Evolutionary conservation across 163 green algal species (phyloP).

Genomic region (Chlorella variabilis): DNA sequence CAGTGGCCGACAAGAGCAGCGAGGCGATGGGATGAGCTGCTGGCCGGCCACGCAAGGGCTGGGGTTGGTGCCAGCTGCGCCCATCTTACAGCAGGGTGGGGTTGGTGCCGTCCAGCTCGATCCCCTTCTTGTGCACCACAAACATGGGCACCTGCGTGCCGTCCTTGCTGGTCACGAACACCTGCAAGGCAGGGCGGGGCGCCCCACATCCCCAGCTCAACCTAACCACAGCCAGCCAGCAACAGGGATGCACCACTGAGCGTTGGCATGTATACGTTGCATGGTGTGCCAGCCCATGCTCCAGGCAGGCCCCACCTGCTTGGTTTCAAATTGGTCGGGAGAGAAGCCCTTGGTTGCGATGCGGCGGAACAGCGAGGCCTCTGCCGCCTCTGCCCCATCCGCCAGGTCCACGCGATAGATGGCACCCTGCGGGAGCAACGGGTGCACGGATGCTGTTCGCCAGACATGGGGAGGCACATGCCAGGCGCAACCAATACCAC

Average conservation of each 20-base stretch:
- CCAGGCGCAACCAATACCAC: too few species aligned
- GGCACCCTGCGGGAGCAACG: constrained; percentile 5
- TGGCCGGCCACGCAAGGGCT: too few species aligned
- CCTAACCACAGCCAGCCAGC: too few species aligned
- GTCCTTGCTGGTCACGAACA: constrained; percentile 87
- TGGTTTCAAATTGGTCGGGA: constrained; percentile 77
- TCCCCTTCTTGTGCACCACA: constrained; percentile 77
- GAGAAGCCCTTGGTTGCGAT: constrained; percentile 57
- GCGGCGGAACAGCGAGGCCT: constrained; percentile 76
- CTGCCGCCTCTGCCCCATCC: background rate
- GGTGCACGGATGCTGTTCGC: too few species aligned
- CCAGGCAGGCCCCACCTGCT: too few species aligned
- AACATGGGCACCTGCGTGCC: constrained; percentile 92
- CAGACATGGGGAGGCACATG: background rate
- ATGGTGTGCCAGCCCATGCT: too few species aligned
- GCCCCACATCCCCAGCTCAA: too few species aligned
- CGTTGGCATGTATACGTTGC: too few species aligned
- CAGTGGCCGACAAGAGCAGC: background rate
- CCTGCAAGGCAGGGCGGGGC: constrained; percentile 53
- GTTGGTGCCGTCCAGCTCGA: constrained; percentile 69
- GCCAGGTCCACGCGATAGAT: constrained; percentile 19
- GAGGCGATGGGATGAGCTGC: too few species aligned
- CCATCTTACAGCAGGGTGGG: constrained; percentile 90
- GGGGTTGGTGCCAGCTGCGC: background rate
- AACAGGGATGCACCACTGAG: too few species aligned